Evolutionary conservation across 306 rosid genomes (phyloP).

Genomic region (Psophocarpus tetragonolobus): DNA sequence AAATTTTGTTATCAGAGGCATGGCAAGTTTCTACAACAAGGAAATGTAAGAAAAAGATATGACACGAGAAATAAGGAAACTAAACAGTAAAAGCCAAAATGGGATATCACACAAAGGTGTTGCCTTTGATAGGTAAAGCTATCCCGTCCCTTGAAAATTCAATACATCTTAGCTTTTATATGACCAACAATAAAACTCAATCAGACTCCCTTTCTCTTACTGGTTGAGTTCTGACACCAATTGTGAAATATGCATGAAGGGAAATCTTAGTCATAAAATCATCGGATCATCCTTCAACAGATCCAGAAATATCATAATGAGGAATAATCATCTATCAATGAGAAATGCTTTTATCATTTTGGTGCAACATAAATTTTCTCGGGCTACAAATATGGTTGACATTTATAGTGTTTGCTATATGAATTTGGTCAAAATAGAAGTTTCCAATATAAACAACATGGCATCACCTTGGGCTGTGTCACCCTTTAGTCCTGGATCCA

Average conservation of each 20-base stretch:
- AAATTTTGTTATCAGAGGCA: slow-evolving; percentile 26
- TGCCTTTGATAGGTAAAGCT: background rate
- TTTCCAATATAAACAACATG: slow-evolving; percentile 25
- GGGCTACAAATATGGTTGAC: slow-evolving; percentile 10
- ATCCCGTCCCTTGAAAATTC: background rate
- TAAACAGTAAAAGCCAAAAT: background rate
- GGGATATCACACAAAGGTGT: background rate
- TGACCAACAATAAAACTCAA: slow-evolving; percentile 3
- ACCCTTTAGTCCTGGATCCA: slow-evolving; percentile 86
- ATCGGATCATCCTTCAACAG: slow-evolving; percentile 19
- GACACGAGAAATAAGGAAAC: background rate
- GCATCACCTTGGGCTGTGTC: slow-evolving; percentile 83
- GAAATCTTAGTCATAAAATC: background rate
- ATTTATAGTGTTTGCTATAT: background rate
- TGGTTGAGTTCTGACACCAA: background rate
- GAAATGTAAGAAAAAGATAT: background rate
- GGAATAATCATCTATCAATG: background rate
- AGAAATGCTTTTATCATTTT: slow-evolving; percentile 13
- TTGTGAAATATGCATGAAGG: slow-evolving; percentile 22
- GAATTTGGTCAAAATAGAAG: slow-evolving; percentile 16
- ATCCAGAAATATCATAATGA: background rate
- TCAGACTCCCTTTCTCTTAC: background rate
- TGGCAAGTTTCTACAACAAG: slow-evolving; percentile 12
- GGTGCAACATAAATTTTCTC: background rate
- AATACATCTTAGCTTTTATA: slow-evolving; percentile 6